phyloP scores from a whole-genome alignment of 768 basidiomycete genomes.

The Fistulinella prunicolor region DNA sequence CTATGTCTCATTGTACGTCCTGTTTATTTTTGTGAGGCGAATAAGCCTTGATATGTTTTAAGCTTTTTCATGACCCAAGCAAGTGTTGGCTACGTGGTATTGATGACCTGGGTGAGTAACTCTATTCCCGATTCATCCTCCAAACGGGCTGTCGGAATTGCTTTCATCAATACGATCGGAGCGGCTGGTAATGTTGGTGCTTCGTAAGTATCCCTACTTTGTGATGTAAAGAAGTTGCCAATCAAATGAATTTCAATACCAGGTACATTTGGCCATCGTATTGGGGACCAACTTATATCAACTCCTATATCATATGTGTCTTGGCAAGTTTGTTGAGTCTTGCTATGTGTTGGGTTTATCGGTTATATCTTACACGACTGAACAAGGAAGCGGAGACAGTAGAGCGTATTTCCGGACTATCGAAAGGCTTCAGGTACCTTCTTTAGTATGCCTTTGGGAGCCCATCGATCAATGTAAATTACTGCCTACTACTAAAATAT shows the following conservation, averaged over 20 bases:
- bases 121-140: conserved; percentile 75
- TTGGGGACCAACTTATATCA: conserved; percentile 69
- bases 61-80: conserved; percentile 77
- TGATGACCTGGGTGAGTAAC: conserved; percentile 51
- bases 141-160: conserved; percentile 83
- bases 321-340: conserved; percentile 49
- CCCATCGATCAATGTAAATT: too few relatives aligned
- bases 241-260: background rate
- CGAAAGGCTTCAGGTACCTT: conserved; percentile 44
- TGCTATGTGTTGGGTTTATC: conserved; percentile 46
- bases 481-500: too few relatives aligned
- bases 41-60: background rate
- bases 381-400: conserved; percentile 38
- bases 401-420: conserved; percentile 35
- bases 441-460: conserved; percentile 31
- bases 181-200: conserved; percentile 81
- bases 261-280: conserved; percentile 63
- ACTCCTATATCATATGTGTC: conserved; percentile 75
- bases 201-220: conserved; percentile 48
- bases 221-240: background rate
- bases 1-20: conserved; percentile 58
- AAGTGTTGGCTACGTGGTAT: conserved; percentile 65
- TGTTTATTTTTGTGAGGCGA: background rate
- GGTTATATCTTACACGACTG: conserved; percentile 38
- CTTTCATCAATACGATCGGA: conserved; percentile 73